These are phyloP conservation scores for Nothophoma quercina DNA, from an alignment of 2,329 filamentous ascomycete genomes.

Conservation along the genomic window DNA sequence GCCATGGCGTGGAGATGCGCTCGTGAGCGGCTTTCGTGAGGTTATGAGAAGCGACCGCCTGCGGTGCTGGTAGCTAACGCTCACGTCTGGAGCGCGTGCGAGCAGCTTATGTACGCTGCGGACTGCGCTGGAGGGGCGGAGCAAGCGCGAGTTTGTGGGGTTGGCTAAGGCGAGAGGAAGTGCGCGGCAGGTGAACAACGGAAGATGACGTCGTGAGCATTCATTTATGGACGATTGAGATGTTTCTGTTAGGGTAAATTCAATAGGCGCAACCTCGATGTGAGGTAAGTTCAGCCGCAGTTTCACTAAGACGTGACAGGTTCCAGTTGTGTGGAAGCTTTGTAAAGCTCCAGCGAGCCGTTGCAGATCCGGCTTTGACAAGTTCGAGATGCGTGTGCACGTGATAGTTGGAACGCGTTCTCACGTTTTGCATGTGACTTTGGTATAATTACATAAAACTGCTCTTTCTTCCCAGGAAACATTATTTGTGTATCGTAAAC, in stretches of 20 bases:
- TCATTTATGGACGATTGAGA: slow-evolving; percentile 1
- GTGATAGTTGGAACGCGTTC: slow-evolving; percentile 29
- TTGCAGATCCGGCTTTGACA: slow-evolving; percentile 5
- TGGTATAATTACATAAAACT: slow-evolving; percentile 7
- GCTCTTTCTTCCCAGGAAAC: slow-evolving; percentile 27
- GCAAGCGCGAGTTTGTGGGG: not conserved
- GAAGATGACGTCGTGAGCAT: slow-evolving; percentile 14
- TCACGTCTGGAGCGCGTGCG: not conserved
- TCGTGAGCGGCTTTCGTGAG: not conserved
- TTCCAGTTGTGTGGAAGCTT: slow-evolving; percentile 8
- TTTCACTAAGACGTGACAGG: not conserved
- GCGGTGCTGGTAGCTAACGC: slow-evolving; percentile 1
- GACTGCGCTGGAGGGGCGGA: not conserved
- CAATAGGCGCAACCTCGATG: not conserved
- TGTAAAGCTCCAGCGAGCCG: slow-evolving; percentile 14
- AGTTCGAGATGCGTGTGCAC: slow-evolving; percentile 22
- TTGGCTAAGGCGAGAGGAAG: slow-evolving; percentile 1
- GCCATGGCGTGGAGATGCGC: slow-evolving; percentile 61
- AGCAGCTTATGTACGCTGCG: not conserved
- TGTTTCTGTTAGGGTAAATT: not conserved
- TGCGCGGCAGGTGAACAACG: slow-evolving; percentile 4
- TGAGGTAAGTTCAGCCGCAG: slow-evolving; percentile 1
- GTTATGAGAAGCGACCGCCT: not conserved
- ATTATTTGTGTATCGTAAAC: slow-evolving; percentile 46
- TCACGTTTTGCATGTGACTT: slow-evolving; percentile 30